phyloP scores from a whole-genome alignment of 2,329 filamentous ascomycete genomes.

The Bipolaris cookei region DNA sequence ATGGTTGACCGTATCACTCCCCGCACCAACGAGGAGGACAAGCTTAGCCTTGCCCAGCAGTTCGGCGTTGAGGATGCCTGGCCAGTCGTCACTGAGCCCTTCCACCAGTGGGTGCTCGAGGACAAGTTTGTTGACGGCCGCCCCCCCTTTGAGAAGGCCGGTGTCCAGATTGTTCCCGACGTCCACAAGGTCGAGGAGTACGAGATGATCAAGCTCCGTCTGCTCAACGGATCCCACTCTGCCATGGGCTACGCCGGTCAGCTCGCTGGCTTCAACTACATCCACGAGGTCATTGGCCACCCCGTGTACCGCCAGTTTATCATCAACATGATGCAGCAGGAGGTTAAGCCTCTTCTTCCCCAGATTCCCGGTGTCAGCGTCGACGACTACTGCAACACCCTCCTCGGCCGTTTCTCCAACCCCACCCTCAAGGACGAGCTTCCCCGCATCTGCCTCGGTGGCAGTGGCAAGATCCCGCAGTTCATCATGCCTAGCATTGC shows the following conservation, averaged over 20 bases:
- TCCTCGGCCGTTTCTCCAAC: constrained; percentile 37
- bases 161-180: constrained; percentile 38
- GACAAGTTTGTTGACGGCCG: constrained; percentile 40
- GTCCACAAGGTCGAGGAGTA: constrained; percentile 38
- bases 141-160: constrained; percentile 38
- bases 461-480: constrained; percentile 39
- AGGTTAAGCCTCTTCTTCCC: constrained; percentile 38
- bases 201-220: constrained; percentile 38
- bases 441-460: constrained; percentile 39
- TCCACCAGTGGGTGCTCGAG: constrained; percentile 41
- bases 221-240: constrained; percentile 37
- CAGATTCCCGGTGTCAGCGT: constrained; percentile 36
- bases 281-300: constrained; percentile 37
- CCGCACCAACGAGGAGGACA: constrained; percentile 33
- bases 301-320: constrained; percentile 35
- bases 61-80: constrained; percentile 36
- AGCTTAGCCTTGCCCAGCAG: constrained; percentile 26
- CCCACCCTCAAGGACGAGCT: constrained; percentile 39
- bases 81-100: constrained; percentile 40
- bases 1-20: constrained; percentile 43
- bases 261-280: constrained; percentile 36
- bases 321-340: constrained; percentile 40
- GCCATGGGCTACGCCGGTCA: constrained; percentile 38
- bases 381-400: constrained; percentile 37
- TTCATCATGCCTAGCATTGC: constrained; percentile 42